Evolutionary conservation across 345 rosid species (phyloP), one percentile per base, ranked within the genome.

Genomic region (Hibiscus trionum): DNA sequence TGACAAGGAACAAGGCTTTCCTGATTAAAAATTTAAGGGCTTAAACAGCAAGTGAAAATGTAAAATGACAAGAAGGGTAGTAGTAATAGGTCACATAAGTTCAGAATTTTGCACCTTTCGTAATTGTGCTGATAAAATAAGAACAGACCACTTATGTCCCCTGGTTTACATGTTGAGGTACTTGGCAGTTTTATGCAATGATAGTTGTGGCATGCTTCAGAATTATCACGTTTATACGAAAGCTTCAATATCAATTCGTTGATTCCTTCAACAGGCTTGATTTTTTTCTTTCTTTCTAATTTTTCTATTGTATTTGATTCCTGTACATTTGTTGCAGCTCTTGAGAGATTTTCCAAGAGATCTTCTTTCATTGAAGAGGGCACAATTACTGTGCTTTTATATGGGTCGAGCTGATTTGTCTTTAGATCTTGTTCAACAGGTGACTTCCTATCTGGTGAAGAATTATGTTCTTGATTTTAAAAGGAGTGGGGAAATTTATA

Each of bases 341-440:
- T 79, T 91, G 58, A 75, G 76, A 75, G 83, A 80, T 29, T 94
- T 85, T 80, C 98, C 97, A 2, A 86, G 77, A 76, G 97, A 94
- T 80, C 76, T 90, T 78, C 79, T 61, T 55, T 83, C 97, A 72
- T 77, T 91, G 72, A 88, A 91, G 82, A 88, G 97, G 79, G 93
- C 84, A 44, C 96, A 94, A 69, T 1, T 84, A 17, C 73, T 88
- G 39, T 81, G 96, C 75, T 91, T 91, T 85, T 90, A 88, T 83
- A 86, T 86, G 93, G 97, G 88, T 69, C 85, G 81, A 60, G 84
- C 92, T 47, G 87, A 79, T 72, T 83, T 84, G 53, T 86, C 88
- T 76, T 79, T 91, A 37, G 76, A 57, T 67, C 86, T 94, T 79
- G 91, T 86, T 52, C 77, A 86, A 70, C 82, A 94, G 97, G 96